Conservation (phyloP, 1,139 yeast genomes). For the Lodderomyces orthopsilosis region DNA sequence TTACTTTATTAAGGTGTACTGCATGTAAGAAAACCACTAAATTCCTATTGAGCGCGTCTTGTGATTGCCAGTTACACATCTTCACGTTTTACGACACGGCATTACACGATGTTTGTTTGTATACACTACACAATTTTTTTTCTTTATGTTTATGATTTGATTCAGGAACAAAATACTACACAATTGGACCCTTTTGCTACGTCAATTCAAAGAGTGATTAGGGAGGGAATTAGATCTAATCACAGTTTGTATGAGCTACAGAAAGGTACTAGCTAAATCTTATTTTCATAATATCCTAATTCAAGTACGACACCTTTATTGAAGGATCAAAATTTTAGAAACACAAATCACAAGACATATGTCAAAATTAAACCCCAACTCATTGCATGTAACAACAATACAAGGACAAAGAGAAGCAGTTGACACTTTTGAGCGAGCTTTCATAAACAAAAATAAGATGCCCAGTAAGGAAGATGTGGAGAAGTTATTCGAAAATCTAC, state of each 20-base stretch:
- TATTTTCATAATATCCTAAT: background rate
- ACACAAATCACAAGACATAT: background rate
- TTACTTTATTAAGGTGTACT: background rate
- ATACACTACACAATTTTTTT: no score
- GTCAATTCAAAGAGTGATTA: background rate
- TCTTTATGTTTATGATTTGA: no score
- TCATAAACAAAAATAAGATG: constrained; percentile 31
- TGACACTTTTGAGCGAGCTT: constrained; percentile 34
- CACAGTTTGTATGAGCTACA: background rate
- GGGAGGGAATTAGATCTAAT: background rate
- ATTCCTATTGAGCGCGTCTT: no score
- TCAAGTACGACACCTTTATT: background rate
- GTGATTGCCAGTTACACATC: no score
- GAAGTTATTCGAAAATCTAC: constrained; percentile 35
- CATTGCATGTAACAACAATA: constrained; percentile 13
- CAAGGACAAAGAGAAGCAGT: constrained; percentile 18
- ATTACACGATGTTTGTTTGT: no score
- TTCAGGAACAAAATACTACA: no score
- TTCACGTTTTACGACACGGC: background rate
- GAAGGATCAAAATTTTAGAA: background rate
- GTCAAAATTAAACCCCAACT: constrained; percentile 6
- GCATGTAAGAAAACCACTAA: no score
- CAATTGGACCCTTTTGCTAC: background rate
- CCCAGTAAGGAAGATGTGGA: constrained; percentile 40
- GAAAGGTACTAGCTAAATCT: background rate